phyloP scores from a whole-genome alignment of 2,329 filamentous ascomycete genomes.

The Apiospora saccharicola region DNA sequence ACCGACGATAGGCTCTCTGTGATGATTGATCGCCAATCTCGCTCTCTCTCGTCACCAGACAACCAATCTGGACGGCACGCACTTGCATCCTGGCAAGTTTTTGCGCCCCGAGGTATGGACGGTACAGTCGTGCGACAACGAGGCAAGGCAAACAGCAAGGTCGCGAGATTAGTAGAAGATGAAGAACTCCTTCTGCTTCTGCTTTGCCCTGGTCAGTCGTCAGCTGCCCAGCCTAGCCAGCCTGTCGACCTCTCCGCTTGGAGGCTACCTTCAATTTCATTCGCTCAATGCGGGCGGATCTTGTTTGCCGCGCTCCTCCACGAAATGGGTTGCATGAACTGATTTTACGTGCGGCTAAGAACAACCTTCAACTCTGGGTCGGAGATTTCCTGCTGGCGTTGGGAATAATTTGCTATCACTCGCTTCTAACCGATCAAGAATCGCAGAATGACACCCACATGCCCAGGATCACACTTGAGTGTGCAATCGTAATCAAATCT shows the following conservation, averaged over 20 bases:
- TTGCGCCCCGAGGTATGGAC: neutral
- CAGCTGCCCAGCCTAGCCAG: neutral
- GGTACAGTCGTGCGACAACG: slow-evolving; percentile 3
- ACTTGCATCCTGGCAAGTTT: neutral
- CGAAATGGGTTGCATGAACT: neutral
- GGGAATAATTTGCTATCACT: neutral
- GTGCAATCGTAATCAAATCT: slow-evolving; percentile 9
- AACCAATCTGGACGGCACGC: neutral
- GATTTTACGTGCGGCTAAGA: neutral
- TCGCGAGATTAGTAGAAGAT: neutral
- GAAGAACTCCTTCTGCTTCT: neutral
- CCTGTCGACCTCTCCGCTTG: neutral
- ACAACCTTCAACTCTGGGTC: neutral
- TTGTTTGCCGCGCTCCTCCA: neutral
- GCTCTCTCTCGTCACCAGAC: neutral
- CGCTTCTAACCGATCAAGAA: neutral
- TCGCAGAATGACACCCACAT: neutral
- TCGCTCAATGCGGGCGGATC: neutral
- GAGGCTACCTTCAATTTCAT: slow-evolving; percentile 1
- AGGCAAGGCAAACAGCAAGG: neutral
- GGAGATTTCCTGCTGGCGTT: neutral
- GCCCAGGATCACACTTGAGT: neutral
- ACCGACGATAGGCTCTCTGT: neutral
- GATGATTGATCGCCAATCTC: slow-evolving; percentile 4
- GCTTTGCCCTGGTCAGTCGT: neutral